Evolutionary conservation across 345 rosid genomes (phyloP).

Genomic region (Syzygium grande): DNA sequence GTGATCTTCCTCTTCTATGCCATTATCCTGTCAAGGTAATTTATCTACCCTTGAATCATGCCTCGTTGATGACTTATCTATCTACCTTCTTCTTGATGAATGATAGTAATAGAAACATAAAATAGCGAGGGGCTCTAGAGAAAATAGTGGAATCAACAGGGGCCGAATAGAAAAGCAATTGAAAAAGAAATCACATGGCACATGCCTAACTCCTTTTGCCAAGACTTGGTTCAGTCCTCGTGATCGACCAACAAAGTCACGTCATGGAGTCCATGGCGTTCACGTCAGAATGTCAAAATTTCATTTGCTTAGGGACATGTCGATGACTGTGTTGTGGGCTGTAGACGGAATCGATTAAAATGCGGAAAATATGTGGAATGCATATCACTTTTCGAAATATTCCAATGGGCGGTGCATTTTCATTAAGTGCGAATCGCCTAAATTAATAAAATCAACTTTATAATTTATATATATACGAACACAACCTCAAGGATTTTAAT

Average conservation of each 20-base stretch:
- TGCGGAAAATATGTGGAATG: neutral
- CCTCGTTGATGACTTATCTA: neutral
- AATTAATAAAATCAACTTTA: neutral
- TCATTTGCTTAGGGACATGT: neutral
- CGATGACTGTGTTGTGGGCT: no score
- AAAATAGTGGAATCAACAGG: neutral
- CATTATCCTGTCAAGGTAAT: constrained; percentile 72
- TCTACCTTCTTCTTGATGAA: neutral
- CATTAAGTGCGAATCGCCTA: neutral
- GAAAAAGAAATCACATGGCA: neutral
- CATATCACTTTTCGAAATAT: neutral
- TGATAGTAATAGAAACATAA: neutral
- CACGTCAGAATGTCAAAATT: neutral
- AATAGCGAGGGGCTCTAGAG: neutral
- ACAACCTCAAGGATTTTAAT: no score
- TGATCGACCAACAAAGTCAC: neutral
- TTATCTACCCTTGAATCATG: neutral
- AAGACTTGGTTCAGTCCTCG: no score
- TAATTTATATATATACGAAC: no score
- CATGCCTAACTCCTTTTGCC: neutral
- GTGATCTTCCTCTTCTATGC: constrained; percentile 55
- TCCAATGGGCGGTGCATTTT: neutral
- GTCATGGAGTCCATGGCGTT: neutral
- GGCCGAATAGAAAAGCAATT: neutral
- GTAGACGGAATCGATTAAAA: neutral